Evolutionary conservation across 2,329 filamentous ascomycete species (phyloP), one percentile per base, ranked within the genome.

Genomic region (Conoideocrella luteorostrata): DNA sequence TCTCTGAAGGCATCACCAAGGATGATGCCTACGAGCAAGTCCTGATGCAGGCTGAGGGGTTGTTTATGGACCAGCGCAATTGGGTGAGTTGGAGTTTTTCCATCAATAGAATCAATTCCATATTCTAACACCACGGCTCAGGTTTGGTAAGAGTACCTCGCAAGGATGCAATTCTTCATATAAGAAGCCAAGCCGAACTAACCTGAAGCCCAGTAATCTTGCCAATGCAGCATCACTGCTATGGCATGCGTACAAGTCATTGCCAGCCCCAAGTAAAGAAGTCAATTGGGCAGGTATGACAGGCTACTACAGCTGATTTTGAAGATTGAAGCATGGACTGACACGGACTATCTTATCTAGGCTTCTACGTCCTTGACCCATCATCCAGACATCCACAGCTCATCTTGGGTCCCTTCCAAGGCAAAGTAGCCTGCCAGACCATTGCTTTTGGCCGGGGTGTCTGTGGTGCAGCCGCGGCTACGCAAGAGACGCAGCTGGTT

Each of bases 391-490:
- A 62, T 6, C 58, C 63, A 7, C 78, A 80, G 54, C 75, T 91
- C 36, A 84, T 90, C 51, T 77, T 91, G 1, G 86, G 84, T 0
- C 86, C 86, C 1, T 91, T 91, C 63, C 83, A 88, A 52, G 86
- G 86, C 50, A 86, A 88, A 57, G 78, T 83, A 3, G 87, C 87
- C 7, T 93, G 87, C 58, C 86, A 93, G 62, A 82, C 75, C 13
- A 91, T 93, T 54, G 65, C 70, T 5, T 86, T 89, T 49, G 80
- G 82, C 7, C 74, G 76, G 33, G 87, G 87, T 23, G 87, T 93
- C 5, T 91, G 87, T 60, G 87, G 87, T 3, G 67, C 77, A 6
- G 85, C 86, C 0, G 86, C 85, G 1, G 58, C 72, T 20, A 74
- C 68, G 4, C 64, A 65, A 35, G 58, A 65, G 47, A 89, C 86